Percentiles rank a stretch among this genome's conserved stretches.
phyloP scores from a whole-genome alignment of 148 eudicot genomes.

The Rhododendron simsii region DNA sequence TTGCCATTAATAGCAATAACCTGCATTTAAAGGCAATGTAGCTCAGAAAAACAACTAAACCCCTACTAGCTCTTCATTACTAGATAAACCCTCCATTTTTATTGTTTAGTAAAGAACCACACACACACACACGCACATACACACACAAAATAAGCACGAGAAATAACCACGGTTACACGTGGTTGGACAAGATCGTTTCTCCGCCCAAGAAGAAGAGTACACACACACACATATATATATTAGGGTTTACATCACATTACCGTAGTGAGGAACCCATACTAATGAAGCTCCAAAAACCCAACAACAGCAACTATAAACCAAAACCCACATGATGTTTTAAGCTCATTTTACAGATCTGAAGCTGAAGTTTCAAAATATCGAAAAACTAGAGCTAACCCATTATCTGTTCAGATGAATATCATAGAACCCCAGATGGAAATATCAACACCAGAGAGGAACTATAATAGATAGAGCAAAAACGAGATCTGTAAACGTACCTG shows the following conservation, averaged over 20 bases:
- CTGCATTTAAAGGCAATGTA: slow-evolving; percentile 38
- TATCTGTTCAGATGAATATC: not conserved
- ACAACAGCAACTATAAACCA: not conserved
- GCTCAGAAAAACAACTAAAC: slow-evolving; percentile 1
- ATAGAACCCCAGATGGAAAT: slow-evolving; percentile 23
- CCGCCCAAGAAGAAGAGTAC: not conserved
- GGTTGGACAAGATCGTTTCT: not conserved
- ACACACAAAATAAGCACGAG: not conserved
- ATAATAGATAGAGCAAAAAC: not conserved
- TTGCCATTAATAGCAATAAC: slow-evolving; percentile 91
- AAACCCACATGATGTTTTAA: slow-evolving; percentile 1
- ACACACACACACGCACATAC: not conserved
- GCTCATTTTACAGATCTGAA: slow-evolving; percentile 57
- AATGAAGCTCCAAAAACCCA: not conserved
- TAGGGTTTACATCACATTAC: not conserved
- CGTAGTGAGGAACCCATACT: not conserved
- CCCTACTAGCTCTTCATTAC: not conserved
- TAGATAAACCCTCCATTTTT: not conserved
- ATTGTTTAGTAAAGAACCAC: not conserved
- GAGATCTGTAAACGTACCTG: slow-evolving; percentile 28
- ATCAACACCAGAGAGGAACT: not conserved
- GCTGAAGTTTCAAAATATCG: slow-evolving; percentile 17
- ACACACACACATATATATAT: not conserved
- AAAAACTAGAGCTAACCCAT: slow-evolving; percentile 30
- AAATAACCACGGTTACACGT: not conserved